A percentile compares a stretch with the other conserved stretches of the same genome.
Conservation (phyloP, 345 rosid species). For the Aethionema arabicum region DNA sequence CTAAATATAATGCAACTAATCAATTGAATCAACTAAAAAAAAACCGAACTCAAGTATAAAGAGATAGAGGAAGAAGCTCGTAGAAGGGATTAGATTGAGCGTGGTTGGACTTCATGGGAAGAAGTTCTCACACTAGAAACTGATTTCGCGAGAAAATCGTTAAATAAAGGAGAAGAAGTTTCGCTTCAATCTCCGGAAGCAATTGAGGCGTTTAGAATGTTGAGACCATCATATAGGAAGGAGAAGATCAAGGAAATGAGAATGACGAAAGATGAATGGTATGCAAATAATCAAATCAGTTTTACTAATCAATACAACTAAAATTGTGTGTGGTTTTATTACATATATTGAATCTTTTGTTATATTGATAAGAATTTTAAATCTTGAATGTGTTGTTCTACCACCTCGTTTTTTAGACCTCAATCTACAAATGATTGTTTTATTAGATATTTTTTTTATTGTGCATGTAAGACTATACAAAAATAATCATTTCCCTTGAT, state of each 20-base stretch:
- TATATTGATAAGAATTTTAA: too few species aligned
- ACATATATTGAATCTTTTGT: too few species aligned
- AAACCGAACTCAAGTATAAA: conserved; percentile 68
- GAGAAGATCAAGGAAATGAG: conserved; percentile 74
- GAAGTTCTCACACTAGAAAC: conserved; percentile 85
- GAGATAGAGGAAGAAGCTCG: conserved; percentile 89
- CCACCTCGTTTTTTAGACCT: too few species aligned
- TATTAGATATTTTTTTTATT: too few species aligned
- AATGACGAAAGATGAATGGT: conserved; percentile 81
- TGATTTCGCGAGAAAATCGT: conserved; percentile 87
- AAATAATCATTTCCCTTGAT: too few species aligned
- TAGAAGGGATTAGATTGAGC: conserved; percentile 74
- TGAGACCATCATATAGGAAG: conserved; percentile 62
- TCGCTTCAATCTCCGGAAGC: conserved; percentile 81
- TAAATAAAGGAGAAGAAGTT: conserved; percentile 89
- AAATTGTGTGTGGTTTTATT: too few species aligned
- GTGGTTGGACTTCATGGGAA: conserved; percentile 99
- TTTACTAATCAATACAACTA: too few species aligned
- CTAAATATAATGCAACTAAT: too few species aligned
- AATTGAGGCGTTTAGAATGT: conserved; percentile 83
- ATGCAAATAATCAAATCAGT: conserved; percentile 25
- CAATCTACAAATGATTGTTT: too few species aligned
- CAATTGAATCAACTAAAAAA: too few species aligned
- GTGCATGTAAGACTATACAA: too few species aligned
- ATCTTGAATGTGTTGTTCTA: too few species aligned